These are phyloP conservation scores for Saposhnikovia divaricata DNA, from an alignment of 129 eudicot genomes.

Conservation along the genomic window DNA sequence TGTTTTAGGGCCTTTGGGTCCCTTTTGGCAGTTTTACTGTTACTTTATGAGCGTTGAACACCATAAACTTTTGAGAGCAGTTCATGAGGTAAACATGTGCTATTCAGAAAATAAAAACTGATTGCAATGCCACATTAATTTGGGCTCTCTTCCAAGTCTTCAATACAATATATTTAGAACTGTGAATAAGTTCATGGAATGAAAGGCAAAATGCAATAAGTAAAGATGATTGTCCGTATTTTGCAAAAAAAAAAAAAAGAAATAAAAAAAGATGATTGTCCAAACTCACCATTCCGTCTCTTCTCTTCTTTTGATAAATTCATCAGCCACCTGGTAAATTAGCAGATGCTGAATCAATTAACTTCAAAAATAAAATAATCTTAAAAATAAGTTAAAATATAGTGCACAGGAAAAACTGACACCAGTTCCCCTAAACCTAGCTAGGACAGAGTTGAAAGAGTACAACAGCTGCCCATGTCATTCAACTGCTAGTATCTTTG, in stretches of 20 bases:
- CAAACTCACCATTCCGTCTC: conserved; percentile 87
- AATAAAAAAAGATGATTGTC: background rate
- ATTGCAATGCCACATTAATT: background rate
- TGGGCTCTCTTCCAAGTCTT: background rate
- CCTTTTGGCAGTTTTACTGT: background rate
- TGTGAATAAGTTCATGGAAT: background rate
- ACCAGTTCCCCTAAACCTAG: background rate
- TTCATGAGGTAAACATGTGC: background rate
- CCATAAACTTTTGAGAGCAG: background rate
- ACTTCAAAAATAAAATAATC: conserved; percentile 3
- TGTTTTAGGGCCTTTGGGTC: background rate
- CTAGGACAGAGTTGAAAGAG: background rate
- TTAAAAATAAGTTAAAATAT: background rate
- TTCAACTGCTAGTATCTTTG: background rate
- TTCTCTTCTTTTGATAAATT: conserved; percentile 72
- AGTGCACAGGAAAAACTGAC: background rate
- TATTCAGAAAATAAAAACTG: background rate
- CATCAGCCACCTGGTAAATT: conserved; percentile 74
- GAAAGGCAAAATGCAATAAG: background rate
- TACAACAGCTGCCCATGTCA: background rate
- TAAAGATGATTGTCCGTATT: background rate
- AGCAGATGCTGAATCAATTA: conserved; percentile 14
- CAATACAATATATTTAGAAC: background rate
- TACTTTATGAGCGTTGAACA: background rate
- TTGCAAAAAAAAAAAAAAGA: too few relatives aligned